A percentile compares a stretch with the other conserved stretches of the same genome.
Conservation (phyloP, 441 rosid genomes). For the Iberis amara region DNA sequence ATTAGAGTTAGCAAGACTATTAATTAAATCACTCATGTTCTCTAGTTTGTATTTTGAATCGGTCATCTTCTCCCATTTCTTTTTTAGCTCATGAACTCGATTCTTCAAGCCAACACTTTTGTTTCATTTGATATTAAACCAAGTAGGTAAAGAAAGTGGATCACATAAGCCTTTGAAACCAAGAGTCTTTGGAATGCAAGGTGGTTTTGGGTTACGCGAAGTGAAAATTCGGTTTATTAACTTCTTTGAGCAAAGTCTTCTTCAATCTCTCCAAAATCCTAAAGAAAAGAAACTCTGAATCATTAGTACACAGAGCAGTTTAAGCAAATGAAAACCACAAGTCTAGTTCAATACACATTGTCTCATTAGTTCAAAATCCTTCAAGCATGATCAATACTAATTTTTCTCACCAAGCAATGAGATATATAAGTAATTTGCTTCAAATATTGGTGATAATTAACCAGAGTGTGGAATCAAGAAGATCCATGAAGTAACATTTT, state of each 20-base stretch:
- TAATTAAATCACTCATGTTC: not conserved
- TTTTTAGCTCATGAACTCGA: not conserved
- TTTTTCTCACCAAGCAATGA: not conserved
- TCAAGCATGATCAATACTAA: constrained; percentile 5
- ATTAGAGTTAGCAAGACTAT: not conserved
- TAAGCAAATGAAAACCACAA: not conserved
- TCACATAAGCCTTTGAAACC: constrained; percentile 46
- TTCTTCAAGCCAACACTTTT: no score
- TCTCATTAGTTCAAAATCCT: constrained; percentile 1
- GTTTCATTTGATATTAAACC: constrained; percentile 25
- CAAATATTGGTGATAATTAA: not conserved
- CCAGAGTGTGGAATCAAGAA: not conserved
- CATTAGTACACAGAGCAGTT: not conserved
- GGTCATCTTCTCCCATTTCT: not conserved
- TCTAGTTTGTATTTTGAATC: not conserved
- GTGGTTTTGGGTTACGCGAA: constrained; percentile 40
- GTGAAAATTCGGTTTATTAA: constrained; percentile 37
- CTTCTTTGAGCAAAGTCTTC: constrained; percentile 52
- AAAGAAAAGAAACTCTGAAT: not conserved
- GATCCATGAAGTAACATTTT: not conserved
- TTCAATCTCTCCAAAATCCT: constrained; percentile 59
- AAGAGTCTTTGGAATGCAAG: constrained; percentile 41
- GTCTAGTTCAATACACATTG: constrained; percentile 6
- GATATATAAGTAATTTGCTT: not conserved
- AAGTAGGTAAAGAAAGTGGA: constrained; percentile 42